Base-by-base conservation (phyloP, 202 grass and related monocot species). In the Elaeis oleifera region DNA sequence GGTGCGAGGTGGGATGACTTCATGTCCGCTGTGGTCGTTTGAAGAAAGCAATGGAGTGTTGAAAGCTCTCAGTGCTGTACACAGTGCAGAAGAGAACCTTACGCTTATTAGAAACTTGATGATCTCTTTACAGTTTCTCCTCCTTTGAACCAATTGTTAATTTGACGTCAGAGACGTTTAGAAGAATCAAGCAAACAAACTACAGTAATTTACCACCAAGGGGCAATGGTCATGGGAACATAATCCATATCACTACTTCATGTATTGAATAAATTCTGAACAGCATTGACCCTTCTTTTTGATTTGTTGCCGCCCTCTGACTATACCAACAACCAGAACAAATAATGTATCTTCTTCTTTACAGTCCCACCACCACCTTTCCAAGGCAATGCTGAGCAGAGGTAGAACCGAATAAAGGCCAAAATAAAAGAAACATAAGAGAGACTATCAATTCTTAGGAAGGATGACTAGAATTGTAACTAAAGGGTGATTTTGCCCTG, bases 401-500 rank as follows among this genome's bases (percentile, higher is more conserved):
- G 19, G 18, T 16, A 52, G 22, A 55, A 71, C 17, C 50, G 18
- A 25, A 59, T 2, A 48, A 60, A 9, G 7, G 54, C 53, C 36
- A 5, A 32, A 36, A 63, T 25, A 18, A 55, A 61, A 4, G 49
- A 14, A 50, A 26, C 21, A 51, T 4, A 17, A 17, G 5, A 70
- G 54, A 52, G 25, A 21, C 32, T 6, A 8, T 28, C 14, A 20
- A 53, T 61, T 26, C 0, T 51, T 78, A 65, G 51, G 27, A 68
- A 23, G 7, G n/a, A 56, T 16, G 54, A 4, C 4, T 6, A 36
- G 65, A 54, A 44, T 28, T 36, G 49, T 74, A 88, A 65, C 61
- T 74, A 57, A 88, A 85, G 0, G 78, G 81, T 3, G 76, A 74
- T 65, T 91, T 91, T 52, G 74, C 85, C 81, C 88, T 91, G 27